Percentiles rank a stretch among this genome's conserved stretches.
These are phyloP conservation scores for Fraxinus baroniana DNA, from an alignment of 305 asterid genomes.

Conservation along the genomic window DNA sequence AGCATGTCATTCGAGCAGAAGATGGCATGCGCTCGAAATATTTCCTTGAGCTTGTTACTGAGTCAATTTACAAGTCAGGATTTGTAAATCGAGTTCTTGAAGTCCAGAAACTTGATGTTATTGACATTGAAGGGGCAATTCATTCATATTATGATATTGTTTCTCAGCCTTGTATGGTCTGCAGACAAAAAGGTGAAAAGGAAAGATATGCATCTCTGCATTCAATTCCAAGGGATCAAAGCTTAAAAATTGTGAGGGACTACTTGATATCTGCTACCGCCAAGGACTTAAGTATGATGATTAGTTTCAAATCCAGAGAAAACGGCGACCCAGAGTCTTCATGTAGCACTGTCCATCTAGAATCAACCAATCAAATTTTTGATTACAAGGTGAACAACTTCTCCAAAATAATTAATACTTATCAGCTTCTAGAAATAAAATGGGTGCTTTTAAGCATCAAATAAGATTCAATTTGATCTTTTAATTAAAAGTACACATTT, in stretches of 20 bases:
- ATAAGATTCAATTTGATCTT: not conserved
- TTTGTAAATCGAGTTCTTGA: constrained; percentile 70
- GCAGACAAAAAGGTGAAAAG: constrained; percentile 41
- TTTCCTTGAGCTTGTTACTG: constrained; percentile 66
- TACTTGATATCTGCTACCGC: constrained; percentile 90
- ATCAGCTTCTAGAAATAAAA: constrained; percentile 10
- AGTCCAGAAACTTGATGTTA: constrained; percentile 74
- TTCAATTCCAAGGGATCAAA: constrained; percentile 55
- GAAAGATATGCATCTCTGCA: constrained; percentile 55
- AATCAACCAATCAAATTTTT: constrained; percentile 68
- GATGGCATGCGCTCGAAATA: constrained; percentile 59
- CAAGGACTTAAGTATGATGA: constrained; percentile 92
- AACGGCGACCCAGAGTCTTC: constrained; percentile 44
- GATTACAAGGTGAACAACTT: constrained; percentile 67
- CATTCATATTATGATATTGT: constrained; percentile 74
- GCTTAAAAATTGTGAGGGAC: constrained; percentile 65
- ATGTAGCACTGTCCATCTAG: constrained; percentile 43
- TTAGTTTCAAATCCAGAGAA: constrained; percentile 59
- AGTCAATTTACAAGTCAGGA: constrained; percentile 57
- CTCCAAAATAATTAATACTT: not conserved
- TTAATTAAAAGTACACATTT: not conserved
- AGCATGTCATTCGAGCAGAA: constrained; percentile 51
- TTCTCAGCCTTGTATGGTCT: constrained; percentile 68
- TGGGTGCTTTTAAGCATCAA: constrained; percentile 3
- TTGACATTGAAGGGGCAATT: constrained; percentile 90